Base-by-base conservation (phyloP, 768 basidiomycete species). In the Boletellus ananiceps region DNA sequence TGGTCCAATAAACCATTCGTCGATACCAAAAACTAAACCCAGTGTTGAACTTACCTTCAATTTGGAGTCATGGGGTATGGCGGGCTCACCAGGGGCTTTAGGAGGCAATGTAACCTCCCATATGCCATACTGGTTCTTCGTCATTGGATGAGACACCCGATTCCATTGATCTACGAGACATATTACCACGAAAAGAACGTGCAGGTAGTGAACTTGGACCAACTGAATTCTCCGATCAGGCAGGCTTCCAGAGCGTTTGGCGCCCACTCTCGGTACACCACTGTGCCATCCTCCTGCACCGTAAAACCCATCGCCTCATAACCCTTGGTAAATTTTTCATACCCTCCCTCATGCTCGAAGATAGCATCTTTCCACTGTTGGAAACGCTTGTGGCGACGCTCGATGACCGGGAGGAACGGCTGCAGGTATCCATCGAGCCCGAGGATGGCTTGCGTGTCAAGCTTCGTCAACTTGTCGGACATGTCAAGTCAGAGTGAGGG, bases 171-270 rank as follows among this genome's bases (percentile, higher is more conserved):
- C 95, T 96, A 54, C 19, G 38, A 25, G 37, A 12, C 13, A 13
- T 41, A 34, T 55, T n/a, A 46, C 33, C 32, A 47, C 27, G 45
- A 56, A 41, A 36, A 21, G 29, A 43, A 11, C 32, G 23, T 29
- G 36, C 23, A 36, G 34, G 39, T 36, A 42, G 25, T 37, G 45
- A 18, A 11, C 25, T 9, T 44, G 29, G 40, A 81, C 92, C 69
- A 56, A 97, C 94, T 99, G 75, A 99, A 99, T 40, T 99, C 95
- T 38, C 96, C 96, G 59, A 92, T 92, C 49, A 99, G 70, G 64
- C 73, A 78, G 3, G 94, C 95, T 59, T 86, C 84, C 39, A 61
- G 71, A 15, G 88, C 94, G 57, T 88, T 89, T 0, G 96, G 94
- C 8, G 96, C 95, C 96, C 96, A 99, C 66, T 99, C 96, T 58